Evolutionary conservation across 768 basidiomycete genomes (phyloP).

Genomic region (Boletus vermiculosoides): DNA sequence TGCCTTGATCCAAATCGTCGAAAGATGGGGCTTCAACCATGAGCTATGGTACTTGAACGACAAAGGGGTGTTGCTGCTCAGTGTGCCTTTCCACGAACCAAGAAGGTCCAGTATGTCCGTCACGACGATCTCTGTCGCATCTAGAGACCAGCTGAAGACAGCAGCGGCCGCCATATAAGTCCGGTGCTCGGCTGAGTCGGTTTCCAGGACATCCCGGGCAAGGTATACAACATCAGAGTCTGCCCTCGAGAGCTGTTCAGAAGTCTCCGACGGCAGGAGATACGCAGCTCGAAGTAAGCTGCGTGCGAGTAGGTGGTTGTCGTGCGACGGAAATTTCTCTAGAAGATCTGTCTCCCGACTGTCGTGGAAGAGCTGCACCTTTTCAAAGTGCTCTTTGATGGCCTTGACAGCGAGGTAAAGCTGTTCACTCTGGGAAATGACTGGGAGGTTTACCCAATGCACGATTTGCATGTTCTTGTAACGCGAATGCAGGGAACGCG

Average conservation of each 20-base stretch:
- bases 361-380: conserved; percentile 8
- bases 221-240: conserved; percentile 8
- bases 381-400: conserved; percentile 28
- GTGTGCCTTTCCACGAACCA: neutral
- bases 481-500: conserved; percentile 4
- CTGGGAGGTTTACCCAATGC: conserved; percentile 25
- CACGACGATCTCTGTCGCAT: neutral
- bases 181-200: conserved; percentile 1
- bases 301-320: conserved; percentile 14
- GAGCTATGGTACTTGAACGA: conserved; percentile 19
- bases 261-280: conserved; percentile 10
- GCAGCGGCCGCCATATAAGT: conserved; percentile 2
- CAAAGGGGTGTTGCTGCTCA: neutral
- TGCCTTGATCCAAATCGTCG: conserved; percentile 24
- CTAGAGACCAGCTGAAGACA: conserved; percentile 2
- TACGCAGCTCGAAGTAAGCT: conserved; percentile 7
- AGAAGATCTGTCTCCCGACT: neutral
- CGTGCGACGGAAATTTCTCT: neutral
- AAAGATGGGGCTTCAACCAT: conserved; percentile 26
- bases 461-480: conserved; percentile 42
- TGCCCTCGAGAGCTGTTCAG: neutral
- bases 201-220: conserved; percentile 3
- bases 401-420: conserved; percentile 22
- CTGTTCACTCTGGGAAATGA: conserved; percentile 29
- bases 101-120: neutral